Conservation (phyloP, 768 basidiomycete genomes). For the Agrocybe praecox region DNA sequence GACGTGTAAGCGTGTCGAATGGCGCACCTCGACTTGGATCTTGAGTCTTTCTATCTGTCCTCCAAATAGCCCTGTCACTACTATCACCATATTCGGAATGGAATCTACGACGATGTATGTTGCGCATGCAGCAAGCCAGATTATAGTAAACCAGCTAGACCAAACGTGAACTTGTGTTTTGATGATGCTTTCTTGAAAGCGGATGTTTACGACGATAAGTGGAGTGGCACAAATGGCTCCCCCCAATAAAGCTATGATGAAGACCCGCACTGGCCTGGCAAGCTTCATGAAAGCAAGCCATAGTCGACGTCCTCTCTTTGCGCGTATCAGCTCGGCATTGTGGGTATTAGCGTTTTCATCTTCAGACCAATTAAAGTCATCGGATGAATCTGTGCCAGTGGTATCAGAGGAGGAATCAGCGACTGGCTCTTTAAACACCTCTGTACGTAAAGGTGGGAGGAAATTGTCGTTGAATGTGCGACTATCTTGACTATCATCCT, state of each 20-base stretch:
- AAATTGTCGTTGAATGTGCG: conserved; percentile 18
- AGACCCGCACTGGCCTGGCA: conserved; percentile 56
- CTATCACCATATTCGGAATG: conserved; percentile 57
- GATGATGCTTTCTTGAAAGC: conserved; percentile 50
- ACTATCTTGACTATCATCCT: conserved; percentile 13
- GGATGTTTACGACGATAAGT: conserved; percentile 65
- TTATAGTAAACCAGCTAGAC: conserved; percentile 71
- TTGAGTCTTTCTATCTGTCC: conserved; percentile 68
- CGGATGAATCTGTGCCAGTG: conserved; percentile 61
- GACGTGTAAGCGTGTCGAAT: background rate
- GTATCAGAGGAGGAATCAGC: conserved; percentile 39
- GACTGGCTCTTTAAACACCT: conserved; percentile 7
- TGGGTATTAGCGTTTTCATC: conserved; percentile 48
- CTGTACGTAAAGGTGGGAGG: conserved; percentile 4
- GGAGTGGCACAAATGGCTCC: conserved; percentile 69
- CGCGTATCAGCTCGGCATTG: conserved; percentile 35
- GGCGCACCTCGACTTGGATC: conserved; percentile 65
- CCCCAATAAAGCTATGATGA: conserved; percentile 62
- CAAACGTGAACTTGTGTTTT: conserved; percentile 60
- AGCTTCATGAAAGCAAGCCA: conserved; percentile 72
- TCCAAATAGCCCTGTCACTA: conserved; percentile 54
- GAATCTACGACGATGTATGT: conserved; percentile 70
- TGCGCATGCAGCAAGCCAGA: conserved; percentile 62
- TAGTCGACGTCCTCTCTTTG: conserved; percentile 61
- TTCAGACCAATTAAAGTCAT: conserved; percentile 79